Evolutionary conservation across 768 basidiomycete genomes (phyloP), one percentile per base, ranked within the genome.

Genomic region (Filobasidium wieringae): DNA sequence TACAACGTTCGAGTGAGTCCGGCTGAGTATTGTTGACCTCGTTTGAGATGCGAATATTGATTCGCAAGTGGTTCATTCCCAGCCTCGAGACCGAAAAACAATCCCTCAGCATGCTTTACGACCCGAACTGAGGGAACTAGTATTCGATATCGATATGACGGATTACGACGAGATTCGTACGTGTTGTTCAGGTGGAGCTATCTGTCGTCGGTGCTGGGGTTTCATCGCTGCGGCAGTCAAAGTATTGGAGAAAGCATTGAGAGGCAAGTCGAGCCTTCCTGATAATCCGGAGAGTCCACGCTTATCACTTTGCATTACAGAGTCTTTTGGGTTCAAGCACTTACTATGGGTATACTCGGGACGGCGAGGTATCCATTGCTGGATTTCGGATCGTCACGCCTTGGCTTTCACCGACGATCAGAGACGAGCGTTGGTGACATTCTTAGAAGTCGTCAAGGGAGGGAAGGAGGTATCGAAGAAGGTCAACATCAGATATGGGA

Each of bases 111-210:
- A 76, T 1, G 79, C 79, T 0, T 84, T 96, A 64, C 77, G 79
- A 41, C 90, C 95, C 0, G 71, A 81, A 32, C 80, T 82, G 62
- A 85, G 95, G 58, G 95, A 97, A 72, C 84, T 99, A 40, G 93
- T 97, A 0, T 95, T 99, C 71, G 95, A 99, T 82, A 96, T 99
- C 71, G 95, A 99, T 75, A 96, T 99, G 95, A 93, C 95, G 15
- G 95, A 99, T 75, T 99, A 97, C 75, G 93, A 99, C 71, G 78
- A 84, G 43, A 81, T 97, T 67, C 84, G 95, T 49, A 96, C 91
- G 0, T 99, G 95, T 74, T 97, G 95, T 76, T 83, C 84, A 12
- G 87, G 82, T 49, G 88, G 90, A 43, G 84, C 81, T 56, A 93
- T 99, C 73, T 99, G 95, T 76, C 80, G 79, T 61, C 80, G 84